Conservation (phyloP, 2,329 filamentous ascomycete genomes). For the Fusarium siculi region DNA sequence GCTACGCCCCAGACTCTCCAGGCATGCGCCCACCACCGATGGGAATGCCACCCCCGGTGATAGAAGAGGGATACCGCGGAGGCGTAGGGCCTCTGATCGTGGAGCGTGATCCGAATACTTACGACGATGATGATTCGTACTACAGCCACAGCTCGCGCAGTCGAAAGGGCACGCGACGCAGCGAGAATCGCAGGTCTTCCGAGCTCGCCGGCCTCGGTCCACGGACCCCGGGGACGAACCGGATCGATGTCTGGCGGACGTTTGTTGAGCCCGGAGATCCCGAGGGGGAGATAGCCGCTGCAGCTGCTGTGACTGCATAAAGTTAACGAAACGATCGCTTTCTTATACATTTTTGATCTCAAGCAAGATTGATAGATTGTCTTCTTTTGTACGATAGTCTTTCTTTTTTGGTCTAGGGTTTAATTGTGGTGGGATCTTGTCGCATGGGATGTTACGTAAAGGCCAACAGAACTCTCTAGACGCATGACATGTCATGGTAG, state of each 20-base stretch:
- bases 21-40: constrained; percentile 48
- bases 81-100: constrained; percentile 36
- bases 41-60: constrained; percentile 46
- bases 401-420: constrained; percentile 11
- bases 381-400: constrained; percentile 11
- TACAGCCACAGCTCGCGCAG: constrained; percentile 44
- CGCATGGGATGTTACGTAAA: constrained; percentile 19
- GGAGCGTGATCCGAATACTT: constrained; percentile 43
- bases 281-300: constrained; percentile 46
- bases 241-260: constrained; percentile 61
- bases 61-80: constrained; percentile 30
- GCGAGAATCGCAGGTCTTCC: constrained; percentile 52
- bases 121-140: constrained; percentile 48
- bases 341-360: constrained; percentile 6
- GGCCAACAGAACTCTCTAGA: constrained; percentile 35
- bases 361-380: constrained; percentile 18
- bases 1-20: constrained; percentile 42
- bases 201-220: constrained; percentile 60
- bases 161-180: constrained; percentile 42
- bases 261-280: constrained; percentile 59
- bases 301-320: constrained; percentile 13
- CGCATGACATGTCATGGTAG: constrained; percentile 18
- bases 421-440: constrained; percentile 6
- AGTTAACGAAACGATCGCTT: not conserved
- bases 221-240: constrained; percentile 57